A percentile compares a stretch with the other conserved stretches of the same genome.
phyloP scores from a whole-genome alignment of 176 grass and related monocot species.

The Zoysia japonica region DNA sequence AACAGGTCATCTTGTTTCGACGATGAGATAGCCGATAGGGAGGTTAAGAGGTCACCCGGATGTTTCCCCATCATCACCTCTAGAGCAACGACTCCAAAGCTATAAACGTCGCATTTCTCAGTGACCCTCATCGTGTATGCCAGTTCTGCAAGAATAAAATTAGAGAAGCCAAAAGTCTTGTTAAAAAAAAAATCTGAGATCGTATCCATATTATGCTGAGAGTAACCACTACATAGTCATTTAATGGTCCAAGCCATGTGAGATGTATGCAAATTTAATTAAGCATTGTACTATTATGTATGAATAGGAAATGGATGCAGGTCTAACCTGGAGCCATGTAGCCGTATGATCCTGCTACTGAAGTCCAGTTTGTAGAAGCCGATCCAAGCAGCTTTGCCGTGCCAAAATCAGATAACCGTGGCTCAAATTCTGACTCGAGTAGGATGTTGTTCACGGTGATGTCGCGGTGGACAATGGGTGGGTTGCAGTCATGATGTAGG shows the following conservation, averaged over 20 bases:
- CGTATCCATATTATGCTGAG: background rate
- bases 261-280: background rate
- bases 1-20: conserved; percentile 59
- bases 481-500: conserved; percentile 75
- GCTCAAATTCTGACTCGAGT: conserved; percentile 67
- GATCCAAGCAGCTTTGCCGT: conserved; percentile 61
- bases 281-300: background rate
- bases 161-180: background rate
- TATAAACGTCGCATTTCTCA: conserved; percentile 87
- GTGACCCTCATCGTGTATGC: conserved; percentile 91
- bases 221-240: background rate
- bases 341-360: conserved; percentile 80
- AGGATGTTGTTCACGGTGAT: conserved; percentile 79
- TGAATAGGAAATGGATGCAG: background rate
- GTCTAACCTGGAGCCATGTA: conserved; percentile 88
- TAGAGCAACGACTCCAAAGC: conserved; percentile 73
- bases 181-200: background rate
- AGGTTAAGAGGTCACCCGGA: conserved; percentile 66
- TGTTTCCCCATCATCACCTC: conserved; percentile 95
- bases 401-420: conserved; percentile 80
- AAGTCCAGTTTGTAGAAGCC: conserved; percentile 75
- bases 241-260: background rate
- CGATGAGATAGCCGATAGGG: conserved; percentile 45
- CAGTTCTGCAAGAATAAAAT: conserved; percentile 57
- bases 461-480: conserved; percentile 69